Evolutionary conservation across 305 asterid species (phyloP), one percentile per base, ranked within the genome.

Genomic region (Solanum chacoense): DNA sequence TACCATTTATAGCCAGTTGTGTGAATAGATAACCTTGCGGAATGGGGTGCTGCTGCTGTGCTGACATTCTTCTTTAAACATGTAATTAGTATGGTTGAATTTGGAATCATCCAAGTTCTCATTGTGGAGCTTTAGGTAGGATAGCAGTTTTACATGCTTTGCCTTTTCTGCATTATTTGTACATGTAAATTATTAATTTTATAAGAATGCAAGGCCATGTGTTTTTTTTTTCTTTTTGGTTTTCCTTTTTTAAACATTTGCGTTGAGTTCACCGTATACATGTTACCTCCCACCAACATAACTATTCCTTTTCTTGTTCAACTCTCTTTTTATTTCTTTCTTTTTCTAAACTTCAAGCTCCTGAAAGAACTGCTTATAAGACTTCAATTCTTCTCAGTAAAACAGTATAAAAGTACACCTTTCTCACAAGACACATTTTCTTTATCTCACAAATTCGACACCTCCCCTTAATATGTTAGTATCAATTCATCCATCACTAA

Each of bases 81-180:
- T 88, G 89, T 50, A 37, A 35, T 59, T 37, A 37, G 67, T 45
- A 84, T 37, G 76, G 89, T 80, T 85, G 84, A 73, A 29, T 86
- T 87, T 42, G 87, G 72, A 87, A 16, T 89, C 38, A 16, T 73
- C 63, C 26, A 28, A 76, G 87, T 45, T 75, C 37, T 87, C 71
- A 32, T 84, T 87, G 85, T 73, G 40, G 12, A 65, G 10, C 76
- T 59, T 84, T 69, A 71, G 84, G 55, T 29, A 71, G 89, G 85
- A 73, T 88, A 38, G 80, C 45, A 37, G 35, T 72, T 32, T 88
- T 76, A 83, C 85, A 77, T 86, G 83, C 81, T 50, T 88, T 34
- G 81, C 88, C 14, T 65, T 89, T 85, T 90, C 65, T 76, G 84
- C 78, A 29, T 34, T 87, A 89, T 81, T 84, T 91, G 94, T 91